Evolutionary conservation across 2,329 filamentous ascomycete genomes (phyloP).

Genomic region (Trichophaea hybrida): DNA sequence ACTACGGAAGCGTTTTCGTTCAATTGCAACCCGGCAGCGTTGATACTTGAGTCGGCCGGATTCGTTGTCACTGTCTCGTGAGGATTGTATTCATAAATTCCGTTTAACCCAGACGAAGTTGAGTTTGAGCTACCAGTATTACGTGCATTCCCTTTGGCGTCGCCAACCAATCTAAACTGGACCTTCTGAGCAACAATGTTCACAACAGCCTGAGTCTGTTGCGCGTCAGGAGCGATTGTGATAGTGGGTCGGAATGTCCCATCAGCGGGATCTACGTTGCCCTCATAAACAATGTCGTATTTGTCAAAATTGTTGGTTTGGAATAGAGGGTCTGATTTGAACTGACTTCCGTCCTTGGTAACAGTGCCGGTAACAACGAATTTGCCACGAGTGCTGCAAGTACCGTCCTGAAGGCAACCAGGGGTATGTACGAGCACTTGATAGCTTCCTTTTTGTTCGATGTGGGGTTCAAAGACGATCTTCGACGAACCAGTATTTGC

Average conservation of each 20-base stretch:
- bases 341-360: slow-evolving; percentile 37
- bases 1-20: slow-evolving; percentile 52
- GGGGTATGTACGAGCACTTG: slow-evolving; percentile 84
- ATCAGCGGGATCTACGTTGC: slow-evolving; percentile 62
- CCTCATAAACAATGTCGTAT: slow-evolving; percentile 83
- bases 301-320: slow-evolving; percentile 97
- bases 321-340: slow-evolving; percentile 43
- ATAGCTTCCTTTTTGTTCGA: slow-evolving; percentile 82
- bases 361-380: slow-evolving; percentile 69
- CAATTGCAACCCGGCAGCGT: slow-evolving; percentile 71
- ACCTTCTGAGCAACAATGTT: slow-evolving; percentile 83
- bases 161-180: slow-evolving; percentile 46
- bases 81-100: slow-evolving; percentile 22
- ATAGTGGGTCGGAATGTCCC: slow-evolving; percentile 64
- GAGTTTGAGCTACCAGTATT: slow-evolving; percentile 18
- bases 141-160: neutral
- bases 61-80: slow-evolving; percentile 12
- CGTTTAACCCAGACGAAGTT: slow-evolving; percentile 15
- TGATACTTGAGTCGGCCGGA: slow-evolving; percentile 38
- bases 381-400: slow-evolving; percentile 60
- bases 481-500: slow-evolving; percentile 63
- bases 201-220: slow-evolving; percentile 47
- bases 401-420: slow-evolving; percentile 67
- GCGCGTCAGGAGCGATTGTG: slow-evolving; percentile 55
- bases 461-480: slow-evolving; percentile 62